phyloP scores from a whole-genome alignment of 2,329 filamentous ascomycete species.

The Dactylellina haptotyla region DNA sequence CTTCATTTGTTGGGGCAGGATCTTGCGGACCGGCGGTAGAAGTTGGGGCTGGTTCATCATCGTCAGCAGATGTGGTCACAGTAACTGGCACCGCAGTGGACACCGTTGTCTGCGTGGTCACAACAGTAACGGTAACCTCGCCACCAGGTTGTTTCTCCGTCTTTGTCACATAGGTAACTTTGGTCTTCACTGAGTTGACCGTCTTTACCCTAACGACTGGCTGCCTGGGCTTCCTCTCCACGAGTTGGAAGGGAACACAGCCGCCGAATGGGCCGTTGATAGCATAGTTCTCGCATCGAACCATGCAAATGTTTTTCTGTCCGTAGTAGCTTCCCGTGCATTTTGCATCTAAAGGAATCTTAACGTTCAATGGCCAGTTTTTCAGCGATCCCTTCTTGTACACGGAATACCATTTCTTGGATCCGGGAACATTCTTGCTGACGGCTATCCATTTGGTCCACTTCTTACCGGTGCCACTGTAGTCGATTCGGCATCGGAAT shows the following conservation, averaged over 20 bases:
- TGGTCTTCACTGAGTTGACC: background rate
- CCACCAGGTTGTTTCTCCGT: background rate
- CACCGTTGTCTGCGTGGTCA: background rate
- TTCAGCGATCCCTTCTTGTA: background rate
- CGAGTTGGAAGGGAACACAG: slow-evolving; percentile 10
- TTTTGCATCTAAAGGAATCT: background rate
- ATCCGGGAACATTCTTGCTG: slow-evolving; percentile 5
- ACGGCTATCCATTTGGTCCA: background rate
- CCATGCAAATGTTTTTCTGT: slow-evolving; percentile 15
- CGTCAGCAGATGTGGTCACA: background rate
- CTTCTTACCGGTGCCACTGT: background rate
- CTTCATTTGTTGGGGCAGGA: background rate
- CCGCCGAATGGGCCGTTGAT: slow-evolving; percentile 20
- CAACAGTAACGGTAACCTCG: background rate
- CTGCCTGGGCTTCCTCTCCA: background rate
- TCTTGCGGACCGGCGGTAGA: background rate
- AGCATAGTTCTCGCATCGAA: slow-evolving; percentile 29
- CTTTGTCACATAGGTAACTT: background rate
- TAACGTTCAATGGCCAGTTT: background rate
- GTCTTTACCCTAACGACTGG: background rate
- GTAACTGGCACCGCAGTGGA: background rate
- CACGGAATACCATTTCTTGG: background rate
- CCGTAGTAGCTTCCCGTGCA: slow-evolving; percentile 1
- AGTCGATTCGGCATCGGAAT: slow-evolving; percentile 4
- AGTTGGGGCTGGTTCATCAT: too few species aligned